Base-by-base conservation (phyloP, 2,329 filamentous ascomycete species). In the Tolypocladium paradoxum region DNA sequence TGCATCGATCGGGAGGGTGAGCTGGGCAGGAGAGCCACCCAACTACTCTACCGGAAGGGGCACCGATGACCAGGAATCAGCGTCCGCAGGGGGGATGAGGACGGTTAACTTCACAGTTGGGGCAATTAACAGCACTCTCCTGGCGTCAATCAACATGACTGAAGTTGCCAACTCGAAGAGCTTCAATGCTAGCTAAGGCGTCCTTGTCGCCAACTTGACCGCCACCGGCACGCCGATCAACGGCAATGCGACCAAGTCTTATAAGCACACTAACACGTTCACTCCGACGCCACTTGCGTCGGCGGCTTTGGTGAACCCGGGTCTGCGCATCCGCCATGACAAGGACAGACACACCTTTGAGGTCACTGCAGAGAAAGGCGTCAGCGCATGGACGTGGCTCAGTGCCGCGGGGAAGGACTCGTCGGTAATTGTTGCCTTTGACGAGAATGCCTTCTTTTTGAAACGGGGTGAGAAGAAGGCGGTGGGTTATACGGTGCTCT, bases 311-410 rank as follows among this genome's bases (percentile, higher is more conserved):
- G 40, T 48, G 18, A 35, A 54, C 22, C 53, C 53, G 18, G 18
- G 38, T 8, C 40, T 54, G 12, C 48, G 34, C 34, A 38, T 54
- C 6, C 20, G 33, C 31, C 43, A 54, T 11, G 48, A 51, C 9
- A 16, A 24, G 22, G 22, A 18, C 14, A 18, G 34, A 8, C 34
- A 47, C 20, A 24, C n/a, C 3, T 54, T 54, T 38, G 33, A 45
- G n/a, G 43, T 54, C 16, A 20, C 31, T 18, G 52, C 52, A 3
- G n/a, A 50, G 34, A 22, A 29, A 2, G 52, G 52, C 16, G 29
- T 51, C 24, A 51, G 48, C 40, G 40, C 37, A n/a, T 54, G 53
- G 53, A 54, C 53, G 24, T 54, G 53, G 53, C 49, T 54, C 20
- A 29, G 49, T 37, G 53, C 51, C 27, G n/a, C 43, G 2, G 49